phyloP scores from a whole-genome alignment of 345 rosid genomes.

The Rhizophora apiculata region DNA sequence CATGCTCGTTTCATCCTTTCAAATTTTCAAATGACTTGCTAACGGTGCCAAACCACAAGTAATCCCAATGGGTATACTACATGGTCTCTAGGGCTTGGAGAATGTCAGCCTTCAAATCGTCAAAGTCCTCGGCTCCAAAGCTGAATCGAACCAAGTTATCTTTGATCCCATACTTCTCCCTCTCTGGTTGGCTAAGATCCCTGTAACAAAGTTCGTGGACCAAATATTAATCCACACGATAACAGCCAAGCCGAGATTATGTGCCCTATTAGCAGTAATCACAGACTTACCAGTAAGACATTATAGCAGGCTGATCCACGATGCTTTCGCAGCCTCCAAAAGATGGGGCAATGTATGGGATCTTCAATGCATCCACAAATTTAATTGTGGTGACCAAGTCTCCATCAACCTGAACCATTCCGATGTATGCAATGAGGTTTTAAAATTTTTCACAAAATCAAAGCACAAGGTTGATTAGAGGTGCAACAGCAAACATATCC shows the following conservation, averaged over 20 bases:
- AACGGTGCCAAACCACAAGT: not conserved
- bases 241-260: no score
- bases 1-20: constrained; percentile 72
- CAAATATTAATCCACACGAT: not conserved
- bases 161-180: constrained; percentile 72
- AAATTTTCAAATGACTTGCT: constrained; percentile 39
- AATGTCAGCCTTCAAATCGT: constrained; percentile 82
- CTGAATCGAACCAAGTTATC: constrained; percentile 94
- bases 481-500: not conserved
- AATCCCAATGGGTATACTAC: constrained; percentile 14
- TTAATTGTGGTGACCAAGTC: constrained; percentile 63
- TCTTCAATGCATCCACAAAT: constrained; percentile 82
- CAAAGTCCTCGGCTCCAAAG: constrained; percentile 89
- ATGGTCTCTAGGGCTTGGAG: constrained; percentile 80
- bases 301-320: constrained; percentile 96
- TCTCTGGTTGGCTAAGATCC: constrained; percentile 79
- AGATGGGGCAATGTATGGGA: constrained; percentile 97
- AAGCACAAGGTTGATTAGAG: not conserved
- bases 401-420: constrained; percentile 63
- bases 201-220: constrained; percentile 31
- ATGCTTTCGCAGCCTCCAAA: constrained; percentile 98
- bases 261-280: no score
- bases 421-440: not conserved
- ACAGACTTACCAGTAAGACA: constrained; percentile 82
- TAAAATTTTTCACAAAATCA: not conserved